Base-by-base conservation (phyloP, 2,329 filamentous ascomycete genomes). In the Falciphora oryzae region DNA sequence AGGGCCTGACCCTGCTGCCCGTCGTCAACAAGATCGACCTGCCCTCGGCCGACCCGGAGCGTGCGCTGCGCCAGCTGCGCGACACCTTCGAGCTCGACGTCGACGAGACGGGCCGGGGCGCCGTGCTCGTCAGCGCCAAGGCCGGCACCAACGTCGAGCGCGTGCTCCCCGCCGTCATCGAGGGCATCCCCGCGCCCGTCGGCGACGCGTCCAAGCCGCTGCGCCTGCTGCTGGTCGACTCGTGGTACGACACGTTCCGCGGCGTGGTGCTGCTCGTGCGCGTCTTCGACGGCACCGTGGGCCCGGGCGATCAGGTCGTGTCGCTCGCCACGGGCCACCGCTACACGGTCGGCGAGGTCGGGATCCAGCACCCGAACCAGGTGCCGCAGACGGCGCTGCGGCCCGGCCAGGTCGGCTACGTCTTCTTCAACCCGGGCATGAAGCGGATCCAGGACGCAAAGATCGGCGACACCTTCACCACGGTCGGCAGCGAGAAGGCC, bases 361-460 rank as follows among this genome's bases (percentile, higher is more conserved):
- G 95, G 50, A 97, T 99, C 68, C 95, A 97, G 85, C 92, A 98
- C 72, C 95, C 95, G 0, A 83, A 91, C 58, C 91, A 93, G 72
- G 94, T 90, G 0, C 86, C 93, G 0, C 93, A 97, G 76, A 87
- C 84, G 1, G 81, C 87, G 10, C 81, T 99, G 63, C 88, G 93
- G 4, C 94, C 95, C 0, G 95, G 95, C 0, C 95, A 99, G 77
- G 92, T 99, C 2, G 95, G 95, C 62, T 99, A 99, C 73, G 88
- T 99, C 57, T 93, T 90, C 78, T 98, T 99, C 81, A 99, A 97
- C 73, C 95, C 95, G 0, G 95, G 94, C 64, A 99, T 99, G 95
- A 98, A 98, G 80, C 88, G 86, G 70, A 96, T 93, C 65, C 90
- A 96, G 74, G 95, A 99, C 73, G 94, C 95, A 62, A 96, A 97